Evolutionary conservation across 2,329 filamentous ascomycete species (phyloP), one percentile per base, ranked within the genome.

Genomic region (Arthrobotrys musiformis): DNA sequence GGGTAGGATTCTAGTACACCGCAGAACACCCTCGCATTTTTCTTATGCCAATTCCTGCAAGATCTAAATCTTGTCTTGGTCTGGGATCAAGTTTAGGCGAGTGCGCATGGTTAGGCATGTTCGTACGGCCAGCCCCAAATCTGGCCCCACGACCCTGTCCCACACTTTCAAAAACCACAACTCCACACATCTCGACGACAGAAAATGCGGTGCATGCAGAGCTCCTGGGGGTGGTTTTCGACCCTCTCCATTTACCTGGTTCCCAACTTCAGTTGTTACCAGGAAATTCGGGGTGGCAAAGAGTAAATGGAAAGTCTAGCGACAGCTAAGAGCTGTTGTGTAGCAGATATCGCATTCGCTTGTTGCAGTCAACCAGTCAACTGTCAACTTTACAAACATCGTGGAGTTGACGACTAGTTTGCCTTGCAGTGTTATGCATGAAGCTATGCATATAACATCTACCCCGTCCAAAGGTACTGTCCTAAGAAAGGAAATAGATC

Each of bases 401-500:
- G 33, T 37, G 61, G 46, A 48, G 35, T 54, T 44, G 9, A 64
- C 60, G 17, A 28, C 33, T 6, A 24, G 30, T 44, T 44, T 70
- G 44, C 56, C 26, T 54, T 56, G 58, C 56, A 44, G 35, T 46
- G 58, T 58, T n/a, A 64, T 72, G 58, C 68, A 67, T 40, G 13
- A 2, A 37, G 9, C 11, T 19, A 26, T 58, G 33, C 54, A 58
- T 40, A 40, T 37, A 26, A 19, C n/a, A 22, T 28, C 35, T 22
- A 66, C 37, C 28, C 37, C 24, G 35, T 17, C 50, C 42, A 50
- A 58, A 33, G 17, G n/a, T 19, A 28, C 52, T 61, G 50, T 30
- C 61, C 69, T 40, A n/a, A 24, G 69, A 73, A 17, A 19, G 30
- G 58, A 64, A 72, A 58, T 37, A 13, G 67, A 70, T 63, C 58